phyloP scores from a whole-genome alignment of 768 basidiomycete species.

The Rhodotorula babjevae region DNA sequence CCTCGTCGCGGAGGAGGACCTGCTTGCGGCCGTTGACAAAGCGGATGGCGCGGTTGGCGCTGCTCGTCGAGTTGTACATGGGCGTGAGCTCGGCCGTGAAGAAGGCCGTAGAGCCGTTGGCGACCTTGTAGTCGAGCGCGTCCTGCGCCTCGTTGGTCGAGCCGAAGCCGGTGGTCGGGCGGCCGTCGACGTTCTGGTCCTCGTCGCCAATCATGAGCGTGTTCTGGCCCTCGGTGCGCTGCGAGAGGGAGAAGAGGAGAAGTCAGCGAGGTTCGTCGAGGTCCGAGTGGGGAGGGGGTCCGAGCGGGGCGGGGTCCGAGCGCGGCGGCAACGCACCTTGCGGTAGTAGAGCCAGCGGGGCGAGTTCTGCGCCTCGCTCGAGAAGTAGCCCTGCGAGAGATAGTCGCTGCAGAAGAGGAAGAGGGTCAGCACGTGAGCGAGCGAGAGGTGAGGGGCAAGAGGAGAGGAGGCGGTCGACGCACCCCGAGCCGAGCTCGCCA shows the following conservation, averaged over 20 bases:
- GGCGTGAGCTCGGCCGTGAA: constrained; percentile 71
- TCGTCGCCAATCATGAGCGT: constrained; percentile 67
- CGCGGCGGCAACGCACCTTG: constrained; percentile 50
- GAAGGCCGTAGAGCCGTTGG: constrained; percentile 66
- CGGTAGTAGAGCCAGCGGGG: constrained; percentile 86
- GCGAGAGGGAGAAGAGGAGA: neutral
- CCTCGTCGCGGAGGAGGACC: constrained; percentile 89
- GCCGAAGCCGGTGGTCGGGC: constrained; percentile 59
- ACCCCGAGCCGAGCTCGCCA: constrained; percentile 81
- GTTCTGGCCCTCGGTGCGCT: constrained; percentile 96
- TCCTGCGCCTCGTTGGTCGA: constrained; percentile 63
- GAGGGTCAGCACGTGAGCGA: neutral
- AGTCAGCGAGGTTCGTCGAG: no score
- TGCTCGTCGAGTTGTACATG: constrained; percentile 59
- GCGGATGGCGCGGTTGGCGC: constrained; percentile 75
- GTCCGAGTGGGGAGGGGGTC: neutral
- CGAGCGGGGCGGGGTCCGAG: neutral
- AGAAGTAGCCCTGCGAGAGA: constrained; percentile 69
- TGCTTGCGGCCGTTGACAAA: constrained; percentile 76
- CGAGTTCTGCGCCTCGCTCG: constrained; percentile 59
- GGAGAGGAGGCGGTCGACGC: neutral
- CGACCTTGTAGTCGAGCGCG: constrained; percentile 70
- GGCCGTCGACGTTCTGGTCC: constrained; percentile 72
- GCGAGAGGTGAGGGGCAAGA: no score
- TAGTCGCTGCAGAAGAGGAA: constrained; percentile 55